Conservation (phyloP, 2,329 filamentous ascomycete species). For the Arthrobotrys iridis region DNA sequence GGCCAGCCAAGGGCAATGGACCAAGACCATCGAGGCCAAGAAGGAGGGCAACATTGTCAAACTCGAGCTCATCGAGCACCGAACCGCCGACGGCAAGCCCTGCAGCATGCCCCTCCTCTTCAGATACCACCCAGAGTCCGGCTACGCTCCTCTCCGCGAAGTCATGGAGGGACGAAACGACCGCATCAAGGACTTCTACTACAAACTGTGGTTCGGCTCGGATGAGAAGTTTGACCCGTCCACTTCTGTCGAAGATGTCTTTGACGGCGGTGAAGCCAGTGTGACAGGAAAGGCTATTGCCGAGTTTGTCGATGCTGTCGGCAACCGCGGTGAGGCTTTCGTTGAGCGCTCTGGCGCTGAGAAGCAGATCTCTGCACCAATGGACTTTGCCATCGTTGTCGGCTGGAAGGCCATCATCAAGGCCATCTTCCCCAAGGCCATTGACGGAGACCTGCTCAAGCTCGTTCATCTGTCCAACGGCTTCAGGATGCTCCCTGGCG, state of each 20-base stretch:
- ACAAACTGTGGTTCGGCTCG: slow-evolving; percentile 90
- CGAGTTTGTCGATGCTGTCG: slow-evolving; percentile 98
- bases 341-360: slow-evolving; percentile 81
- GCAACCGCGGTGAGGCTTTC: slow-evolving; percentile 96
- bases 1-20: slow-evolving; percentile 63
- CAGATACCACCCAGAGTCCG: slow-evolving; percentile 91
- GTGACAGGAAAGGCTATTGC: slow-evolving; percentile 95
- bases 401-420: slow-evolving; percentile 99
- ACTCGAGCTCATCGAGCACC: slow-evolving; percentile 91
- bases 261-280: slow-evolving; percentile 85
- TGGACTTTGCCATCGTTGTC: slow-evolving; percentile 99
- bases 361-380: slow-evolving; percentile 92
- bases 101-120: slow-evolving; percentile 88
- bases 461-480: slow-evolving; percentile 96
- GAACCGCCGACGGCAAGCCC: slow-evolving; percentile 82
- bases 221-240: slow-evolving; percentile 85
- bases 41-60: slow-evolving; percentile 80
- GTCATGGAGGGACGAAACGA: slow-evolving; percentile 97
- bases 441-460: slow-evolving; percentile 95
- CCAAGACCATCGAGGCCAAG: slow-evolving; percentile 85
- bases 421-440: slow-evolving; percentile 95
- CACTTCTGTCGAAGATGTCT: slow-evolving; percentile 82
- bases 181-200: slow-evolving; percentile 99
- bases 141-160: slow-evolving; percentile 96
- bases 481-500: slow-evolving; percentile 97